These are phyloP conservation scores for Penicillium nordicum DNA, from an alignment of 2,329 filamentous ascomycete species.

Conservation along the genomic window DNA sequence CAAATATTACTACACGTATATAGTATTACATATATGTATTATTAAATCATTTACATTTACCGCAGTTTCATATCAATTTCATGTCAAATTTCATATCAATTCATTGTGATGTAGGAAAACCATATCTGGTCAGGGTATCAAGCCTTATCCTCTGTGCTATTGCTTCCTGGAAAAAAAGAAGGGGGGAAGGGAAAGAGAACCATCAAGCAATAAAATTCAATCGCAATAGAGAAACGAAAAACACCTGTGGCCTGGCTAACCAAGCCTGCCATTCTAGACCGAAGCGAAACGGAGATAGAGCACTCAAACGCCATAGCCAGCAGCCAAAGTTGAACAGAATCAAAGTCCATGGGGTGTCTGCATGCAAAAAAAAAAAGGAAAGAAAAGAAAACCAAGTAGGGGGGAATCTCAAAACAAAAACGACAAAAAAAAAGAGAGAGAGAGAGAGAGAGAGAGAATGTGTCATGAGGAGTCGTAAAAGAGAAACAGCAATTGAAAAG, in stretches of 20 bases:
- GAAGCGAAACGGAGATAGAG: slow-evolving; percentile 1
- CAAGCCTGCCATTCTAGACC: slow-evolving; percentile 23
- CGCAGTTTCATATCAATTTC: too few species aligned
- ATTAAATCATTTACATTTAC: too few species aligned
- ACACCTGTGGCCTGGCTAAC: slow-evolving; percentile 13
- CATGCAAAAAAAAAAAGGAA: not conserved
- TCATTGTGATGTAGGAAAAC: slow-evolving; percentile 11
- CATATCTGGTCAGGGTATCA: slow-evolving; percentile 27
- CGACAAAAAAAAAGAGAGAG: not conserved
- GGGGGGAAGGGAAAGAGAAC: not conserved
- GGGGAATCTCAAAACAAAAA: slow-evolving; percentile 17
- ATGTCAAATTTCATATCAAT: not conserved
- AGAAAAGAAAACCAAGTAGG: not conserved
- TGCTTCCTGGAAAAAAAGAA: not conserved
- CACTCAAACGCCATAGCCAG: slow-evolving; percentile 13
- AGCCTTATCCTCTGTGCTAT: slow-evolving; percentile 15
- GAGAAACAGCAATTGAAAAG: not conserved
- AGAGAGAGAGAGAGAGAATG: not conserved
- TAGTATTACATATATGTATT: not conserved
- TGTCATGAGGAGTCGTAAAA: slow-evolving; percentile 12
- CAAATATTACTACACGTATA: not conserved
- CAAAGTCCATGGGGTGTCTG: slow-evolving; percentile 4
- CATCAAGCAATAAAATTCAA: slow-evolving; percentile 1
- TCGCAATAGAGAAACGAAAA: slow-evolving; percentile 1
- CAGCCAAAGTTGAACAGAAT: not conserved